Conservation (phyloP, 352 stramenopile genomes). For the Blastocystis hominis region DNA sequence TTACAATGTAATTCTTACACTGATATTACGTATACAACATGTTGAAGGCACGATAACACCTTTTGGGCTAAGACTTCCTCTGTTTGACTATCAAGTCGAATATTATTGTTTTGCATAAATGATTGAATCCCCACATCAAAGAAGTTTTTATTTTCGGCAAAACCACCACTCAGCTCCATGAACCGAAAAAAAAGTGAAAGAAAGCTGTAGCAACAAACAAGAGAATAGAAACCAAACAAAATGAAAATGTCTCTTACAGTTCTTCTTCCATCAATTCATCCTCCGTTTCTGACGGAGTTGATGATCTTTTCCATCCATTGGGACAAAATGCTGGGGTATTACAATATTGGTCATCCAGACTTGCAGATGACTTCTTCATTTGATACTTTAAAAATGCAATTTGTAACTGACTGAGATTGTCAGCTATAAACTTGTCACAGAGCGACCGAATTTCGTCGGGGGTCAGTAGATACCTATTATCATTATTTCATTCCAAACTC, state of each 20-base stretch:
- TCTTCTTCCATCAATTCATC: not conserved
- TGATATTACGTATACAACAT: not conserved
- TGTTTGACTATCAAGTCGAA: not conserved
- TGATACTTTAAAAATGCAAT: not conserved
- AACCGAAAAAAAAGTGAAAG: not conserved
- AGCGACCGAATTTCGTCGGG: not conserved
- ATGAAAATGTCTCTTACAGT: not conserved
- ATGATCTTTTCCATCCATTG: constrained; percentile 2
- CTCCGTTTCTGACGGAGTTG: not conserved
- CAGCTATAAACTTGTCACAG: not conserved
- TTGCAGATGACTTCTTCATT: not conserved
- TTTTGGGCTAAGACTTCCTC: not conserved
- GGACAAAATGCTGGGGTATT: not conserved
- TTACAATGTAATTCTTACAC: not conserved
- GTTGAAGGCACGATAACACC: not conserved
- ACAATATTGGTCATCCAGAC: not conserved
- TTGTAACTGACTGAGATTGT: not conserved
- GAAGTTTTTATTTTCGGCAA: not conserved
- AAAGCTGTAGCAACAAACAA: not conserved
- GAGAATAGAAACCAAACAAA: not conserved
- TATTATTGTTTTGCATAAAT: not conserved
- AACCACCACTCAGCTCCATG: not conserved
- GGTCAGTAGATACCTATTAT: constrained; percentile 21
- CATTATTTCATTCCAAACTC: not conserved
- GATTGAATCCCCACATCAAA: not conserved